Percentiles rank a stretch among this genome's conserved stretches.
Evolutionary conservation across 2,329 filamentous ascomycete species (phyloP).

Genomic region (Trichoderma sp.): DNA sequence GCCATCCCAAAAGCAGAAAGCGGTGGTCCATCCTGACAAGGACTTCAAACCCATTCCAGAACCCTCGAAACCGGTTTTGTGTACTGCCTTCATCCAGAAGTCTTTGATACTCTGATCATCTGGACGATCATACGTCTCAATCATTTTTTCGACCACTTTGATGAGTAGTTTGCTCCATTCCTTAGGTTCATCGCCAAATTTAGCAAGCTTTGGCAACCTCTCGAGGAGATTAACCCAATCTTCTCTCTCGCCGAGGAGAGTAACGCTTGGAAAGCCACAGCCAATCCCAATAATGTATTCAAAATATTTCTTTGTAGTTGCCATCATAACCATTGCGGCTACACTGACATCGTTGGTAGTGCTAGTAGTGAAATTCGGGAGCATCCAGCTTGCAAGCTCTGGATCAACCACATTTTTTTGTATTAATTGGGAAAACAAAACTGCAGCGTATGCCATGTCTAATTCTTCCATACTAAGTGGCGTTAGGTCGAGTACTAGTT

Average conservation of each 20-base stretch:
- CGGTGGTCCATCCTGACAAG: constrained; percentile 28
- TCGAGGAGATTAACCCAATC: constrained; percentile 25
- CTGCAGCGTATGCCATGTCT: background rate
- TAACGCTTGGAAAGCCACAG: constrained; percentile 25
- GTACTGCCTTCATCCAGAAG: constrained; percentile 30
- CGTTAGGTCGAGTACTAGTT: background rate
- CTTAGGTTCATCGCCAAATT: constrained; percentile 1
- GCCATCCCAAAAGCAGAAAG: constrained; percentile 27
- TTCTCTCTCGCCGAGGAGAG: constrained; percentile 14
- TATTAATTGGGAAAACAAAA: background rate
- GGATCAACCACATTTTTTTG: background rate
- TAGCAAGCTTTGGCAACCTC: background rate
- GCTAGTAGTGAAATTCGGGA: constrained; percentile 23
- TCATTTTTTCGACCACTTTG: constrained; percentile 23
- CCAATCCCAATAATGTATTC: constrained; percentile 16
- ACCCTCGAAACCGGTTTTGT: constrained; percentile 16
- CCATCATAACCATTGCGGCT: constrained; percentile 25
- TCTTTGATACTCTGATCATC: constrained; percentile 22
- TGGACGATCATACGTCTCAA: constrained; percentile 27
- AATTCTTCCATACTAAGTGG: background rate
- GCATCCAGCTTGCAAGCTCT: constrained; percentile 7
- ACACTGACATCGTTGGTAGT: constrained; percentile 21
- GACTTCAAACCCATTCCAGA: constrained; percentile 14
- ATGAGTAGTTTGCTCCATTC: constrained; percentile 9
- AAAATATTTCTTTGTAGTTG: constrained; percentile 27